Evolutionary conservation across 139 green algal genomes (phyloP).

Genomic region (Micromonas commoda): DNA sequence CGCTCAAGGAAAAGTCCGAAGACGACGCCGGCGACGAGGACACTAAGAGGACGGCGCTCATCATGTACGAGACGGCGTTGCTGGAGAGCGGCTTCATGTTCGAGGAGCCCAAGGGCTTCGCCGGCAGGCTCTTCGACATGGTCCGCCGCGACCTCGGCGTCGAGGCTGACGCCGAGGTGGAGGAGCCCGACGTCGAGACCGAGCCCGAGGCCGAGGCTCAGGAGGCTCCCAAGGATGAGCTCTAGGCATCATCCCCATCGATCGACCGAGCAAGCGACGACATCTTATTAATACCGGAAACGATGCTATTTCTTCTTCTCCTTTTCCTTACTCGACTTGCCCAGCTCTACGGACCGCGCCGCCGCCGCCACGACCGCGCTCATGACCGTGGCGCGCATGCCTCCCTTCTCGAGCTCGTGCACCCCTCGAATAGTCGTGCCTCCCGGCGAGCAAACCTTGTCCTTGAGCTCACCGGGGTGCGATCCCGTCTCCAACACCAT

Average conservation of each 20-base stretch:
- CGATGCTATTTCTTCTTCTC: neutral
- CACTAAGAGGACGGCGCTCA: conserved; percentile 44
- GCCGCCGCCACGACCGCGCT: conserved; percentile 77
- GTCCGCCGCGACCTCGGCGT: conserved; percentile 41
- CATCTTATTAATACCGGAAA: no score
- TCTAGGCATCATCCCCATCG: no score
- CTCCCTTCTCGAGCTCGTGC: conserved; percentile 81
- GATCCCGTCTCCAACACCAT: conserved; percentile 93
- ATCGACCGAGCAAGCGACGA: no score
- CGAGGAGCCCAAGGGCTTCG: conserved; percentile 58
- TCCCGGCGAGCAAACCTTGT: conserved; percentile 84
- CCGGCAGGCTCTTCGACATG: conserved; percentile 30
- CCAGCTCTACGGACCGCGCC: conserved; percentile 35
- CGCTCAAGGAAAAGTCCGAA: conserved; percentile 65
- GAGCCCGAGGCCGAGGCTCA: conserved; percentile 14
- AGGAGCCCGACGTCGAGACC: conserved; percentile 35
- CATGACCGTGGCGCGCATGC: conserved; percentile 76
- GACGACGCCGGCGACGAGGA: conserved; percentile 39
- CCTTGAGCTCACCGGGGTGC: conserved; percentile 83
- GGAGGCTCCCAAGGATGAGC: conserved; percentile 22
- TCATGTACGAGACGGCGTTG: conserved; percentile 89
- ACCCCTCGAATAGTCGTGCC: conserved; percentile 92
- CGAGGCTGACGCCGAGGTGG: conserved; percentile 37
- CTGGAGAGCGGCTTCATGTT: conserved; percentile 80
- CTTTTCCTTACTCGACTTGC: neutral